A percentile compares a stretch with the other conserved stretches of the same genome.
These are phyloP conservation scores for Trichoderma pleuroti DNA, from an alignment of 2,329 filamentous ascomycete species.

Conservation along the genomic window DNA sequence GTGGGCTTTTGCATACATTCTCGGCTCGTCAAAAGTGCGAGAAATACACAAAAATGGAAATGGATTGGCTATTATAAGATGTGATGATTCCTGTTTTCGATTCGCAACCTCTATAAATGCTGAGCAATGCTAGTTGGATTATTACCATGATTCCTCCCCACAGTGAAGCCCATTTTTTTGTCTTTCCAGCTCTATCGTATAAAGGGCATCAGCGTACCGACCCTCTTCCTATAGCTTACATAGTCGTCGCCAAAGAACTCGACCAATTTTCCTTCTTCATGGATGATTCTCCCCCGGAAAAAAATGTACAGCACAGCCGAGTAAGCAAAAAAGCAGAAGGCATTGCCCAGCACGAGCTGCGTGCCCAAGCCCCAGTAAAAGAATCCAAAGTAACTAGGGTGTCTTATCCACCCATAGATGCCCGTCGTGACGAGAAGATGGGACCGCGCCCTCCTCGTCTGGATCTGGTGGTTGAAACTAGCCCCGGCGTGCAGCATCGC, in stretches of 20 bases:
- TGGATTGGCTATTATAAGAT: background rate
- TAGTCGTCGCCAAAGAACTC: conserved; percentile 86
- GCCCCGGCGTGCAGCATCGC: conserved; percentile 88
- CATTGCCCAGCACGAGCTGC: conserved; percentile 84
- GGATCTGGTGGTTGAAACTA: conserved; percentile 88
- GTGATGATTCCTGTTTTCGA: background rate
- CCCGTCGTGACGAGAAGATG: conserved; percentile 83
- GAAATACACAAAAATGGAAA: background rate
- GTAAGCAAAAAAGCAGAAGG: conserved; percentile 73
- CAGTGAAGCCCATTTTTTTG: background rate
- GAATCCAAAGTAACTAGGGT: conserved; percentile 96
- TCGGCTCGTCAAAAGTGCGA: background rate
- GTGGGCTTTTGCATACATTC: background rate
- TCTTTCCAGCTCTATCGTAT: conserved; percentile 26
- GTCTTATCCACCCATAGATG: conserved; percentile 71
- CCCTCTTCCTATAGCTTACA: conserved; percentile 64
- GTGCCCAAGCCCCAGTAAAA: conserved; percentile 98
- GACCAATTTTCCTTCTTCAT: conserved; percentile 75
- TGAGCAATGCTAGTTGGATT: background rate
- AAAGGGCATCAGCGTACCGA: conserved; percentile 78
- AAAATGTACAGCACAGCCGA: conserved; percentile 77
- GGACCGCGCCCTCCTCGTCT: conserved; percentile 61
- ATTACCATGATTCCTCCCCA: background rate
- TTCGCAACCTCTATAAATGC: background rate
- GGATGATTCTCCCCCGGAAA: conserved; percentile 68